Evolutionary conservation across 140 eudicot genomes (phyloP).

Genomic region (Cichorium intybus): DNA sequence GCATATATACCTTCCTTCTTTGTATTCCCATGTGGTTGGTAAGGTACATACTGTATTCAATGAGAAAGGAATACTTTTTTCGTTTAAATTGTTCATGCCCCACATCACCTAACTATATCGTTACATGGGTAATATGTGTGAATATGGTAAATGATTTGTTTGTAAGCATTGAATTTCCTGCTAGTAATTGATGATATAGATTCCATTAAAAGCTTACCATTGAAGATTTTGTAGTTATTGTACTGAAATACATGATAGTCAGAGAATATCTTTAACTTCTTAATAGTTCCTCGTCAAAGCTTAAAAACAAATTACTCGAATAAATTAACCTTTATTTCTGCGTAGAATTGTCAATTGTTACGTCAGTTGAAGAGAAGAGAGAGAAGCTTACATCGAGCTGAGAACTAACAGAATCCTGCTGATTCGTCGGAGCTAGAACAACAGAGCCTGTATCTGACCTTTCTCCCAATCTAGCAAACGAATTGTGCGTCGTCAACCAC

Average conservation of each 20-base stretch:
- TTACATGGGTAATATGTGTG: neutral
- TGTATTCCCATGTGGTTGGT: constrained; percentile 29
- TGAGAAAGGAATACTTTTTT: constrained; percentile 10
- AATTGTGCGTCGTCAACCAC: constrained; percentile 94
- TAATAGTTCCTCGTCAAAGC: neutral
- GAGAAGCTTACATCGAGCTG: constrained; percentile 69
- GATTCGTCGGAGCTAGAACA: constrained; percentile 70
- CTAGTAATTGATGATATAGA: constrained; percentile 3
- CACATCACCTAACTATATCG: neutral
- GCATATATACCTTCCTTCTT: constrained; percentile 17
- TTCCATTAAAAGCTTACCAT: neutral
- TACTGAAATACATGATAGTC: constrained; percentile 8
- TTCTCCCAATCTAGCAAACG: constrained; percentile 72
- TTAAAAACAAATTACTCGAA: neutral
- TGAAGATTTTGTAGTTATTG: neutral
- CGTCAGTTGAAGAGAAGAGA: constrained; percentile 7
- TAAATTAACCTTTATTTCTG: constrained; percentile 2
- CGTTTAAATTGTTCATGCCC: neutral
- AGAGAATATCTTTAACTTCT: neutral
- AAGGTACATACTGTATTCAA: constrained; percentile 10
- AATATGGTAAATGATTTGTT: constrained; percentile 1
- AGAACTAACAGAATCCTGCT: constrained; percentile 80
- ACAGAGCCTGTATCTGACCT: constrained; percentile 71
- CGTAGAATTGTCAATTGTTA: constrained; percentile 7
- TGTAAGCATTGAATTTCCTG: neutral